These are phyloP conservation scores for Tilletia horrida DNA, from an alignment of 1,284 basidiomycete genomes.

Conservation along the genomic window DNA sequence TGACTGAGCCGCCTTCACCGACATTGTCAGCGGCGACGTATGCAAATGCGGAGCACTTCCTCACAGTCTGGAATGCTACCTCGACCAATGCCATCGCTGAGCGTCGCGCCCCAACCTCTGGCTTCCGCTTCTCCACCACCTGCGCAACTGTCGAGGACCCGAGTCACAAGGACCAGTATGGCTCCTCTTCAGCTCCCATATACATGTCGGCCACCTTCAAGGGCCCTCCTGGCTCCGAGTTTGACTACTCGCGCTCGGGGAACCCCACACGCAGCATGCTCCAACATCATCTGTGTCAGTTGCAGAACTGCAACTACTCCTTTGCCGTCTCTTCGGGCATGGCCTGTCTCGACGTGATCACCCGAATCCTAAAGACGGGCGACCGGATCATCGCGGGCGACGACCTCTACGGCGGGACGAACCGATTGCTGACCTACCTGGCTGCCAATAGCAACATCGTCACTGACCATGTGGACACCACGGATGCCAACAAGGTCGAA, in stretches of 20 bases:
- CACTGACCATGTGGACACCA: slow-evolving; percentile 93
- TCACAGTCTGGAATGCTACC: slow-evolving; percentile 11
- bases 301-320: slow-evolving; percentile 64
- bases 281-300: slow-evolving; percentile 51
- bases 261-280: slow-evolving; percentile 76
- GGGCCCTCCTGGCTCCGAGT: slow-evolving; percentile 78
- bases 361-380: slow-evolving; percentile 87
- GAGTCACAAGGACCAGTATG: slow-evolving; percentile 89
- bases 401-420: slow-evolving; percentile 96
- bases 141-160: slow-evolving; percentile 85
- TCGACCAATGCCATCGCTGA: slow-evolving; percentile 9
- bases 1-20: slow-evolving; percentile 7
- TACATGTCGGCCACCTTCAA: slow-evolving; percentile 99
- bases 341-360: slow-evolving; percentile 94
- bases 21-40: slow-evolving; percentile 12
- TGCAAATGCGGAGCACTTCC: slow-evolving; percentile 11
- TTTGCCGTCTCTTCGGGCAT: slow-evolving; percentile 94
- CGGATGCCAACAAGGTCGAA: slow-evolving; percentile 61
- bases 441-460: slow-evolving; percentile 80
- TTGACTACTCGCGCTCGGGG: slow-evolving; percentile 87
- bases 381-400: slow-evolving; percentile 94
- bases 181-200: slow-evolving; percentile 88
- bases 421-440: slow-evolving; percentile 89
- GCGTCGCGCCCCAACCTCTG: slow-evolving; percentile 17
- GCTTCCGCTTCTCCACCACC: slow-evolving; percentile 66